Base-by-base conservation (phyloP, 805 yeast genomes). In the Candida ficus region DNA sequence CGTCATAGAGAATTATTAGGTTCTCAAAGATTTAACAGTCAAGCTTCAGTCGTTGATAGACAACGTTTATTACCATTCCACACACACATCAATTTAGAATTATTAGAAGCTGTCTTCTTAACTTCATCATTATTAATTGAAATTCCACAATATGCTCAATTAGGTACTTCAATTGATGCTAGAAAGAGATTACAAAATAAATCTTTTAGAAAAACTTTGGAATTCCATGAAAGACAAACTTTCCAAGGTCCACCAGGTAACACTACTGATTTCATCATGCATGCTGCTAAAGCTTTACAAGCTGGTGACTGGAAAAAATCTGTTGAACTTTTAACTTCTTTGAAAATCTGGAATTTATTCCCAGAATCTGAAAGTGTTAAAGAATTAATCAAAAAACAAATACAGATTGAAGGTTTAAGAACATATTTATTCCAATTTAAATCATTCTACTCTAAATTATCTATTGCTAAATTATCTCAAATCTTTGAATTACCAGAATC, bases 181-280 rank as follows among this genome's bases (percentile, higher is more conserved):
- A 80, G 81, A 59, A 82, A 80, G 61, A 68, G 78, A 55, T 71
- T 74, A 48, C 68, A 79, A 45, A 73, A 84, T 55, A 90, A 87
- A 67, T 86, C 95, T 22, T 89, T 93, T 72, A 83, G 91, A 66
- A 80, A 95, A 61, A 78, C 85, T 62, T 75, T 93, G 52, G 98
- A 93, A 62, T 85, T 83, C 70, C 89, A 86, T 59, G 96, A 90
- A 61, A 83, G 91, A 66, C 96, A 90, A 64, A 83, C 83, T 43
- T 93, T 91, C 73, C 87, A 88, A 48, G 99, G 98, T 33, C 99
- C 99, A 35, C 96, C 98, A 40, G 99, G 93, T 68, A 87, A 90
- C 62, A 85, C 95, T 34, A 83, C 95, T 57, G 99, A 93, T 63
- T 86, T 78, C 65, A 82, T 93, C 53, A 81, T 91, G 74, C 86